phyloP scores from a whole-genome alignment of 352 stramenopile genomes.

The Phytopythium litorale region DNA sequence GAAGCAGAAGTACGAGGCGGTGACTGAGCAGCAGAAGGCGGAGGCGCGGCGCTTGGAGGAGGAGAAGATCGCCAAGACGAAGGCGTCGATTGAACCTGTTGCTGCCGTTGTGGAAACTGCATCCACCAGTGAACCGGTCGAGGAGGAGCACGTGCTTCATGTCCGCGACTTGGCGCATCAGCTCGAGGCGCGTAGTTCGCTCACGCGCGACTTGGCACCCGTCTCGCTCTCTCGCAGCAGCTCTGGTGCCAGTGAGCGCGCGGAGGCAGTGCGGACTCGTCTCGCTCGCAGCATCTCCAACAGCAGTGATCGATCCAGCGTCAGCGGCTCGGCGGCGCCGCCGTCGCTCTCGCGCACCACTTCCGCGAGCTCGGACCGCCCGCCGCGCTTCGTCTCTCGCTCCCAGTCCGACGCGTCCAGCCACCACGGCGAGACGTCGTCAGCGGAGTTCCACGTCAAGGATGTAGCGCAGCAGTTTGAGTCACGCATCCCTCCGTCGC shows the following conservation, averaged over 20 bases:
- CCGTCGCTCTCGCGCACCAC: background rate
- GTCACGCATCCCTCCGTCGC: background rate
- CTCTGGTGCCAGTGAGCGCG: background rate
- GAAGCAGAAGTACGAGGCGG: constrained; percentile 49
- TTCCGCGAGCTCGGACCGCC: constrained; percentile 5
- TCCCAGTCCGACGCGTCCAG: constrained; percentile 4
- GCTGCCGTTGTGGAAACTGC: background rate
- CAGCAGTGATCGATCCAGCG: constrained; percentile 1
- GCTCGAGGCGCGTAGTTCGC: constrained; percentile 3
- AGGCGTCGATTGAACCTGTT: background rate
- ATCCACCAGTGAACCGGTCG: background rate
- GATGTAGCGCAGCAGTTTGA: constrained; percentile 6
- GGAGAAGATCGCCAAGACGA: constrained; percentile 11
- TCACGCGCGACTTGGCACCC: constrained; percentile 1
- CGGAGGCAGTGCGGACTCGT: background rate
- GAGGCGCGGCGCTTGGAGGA: constrained; percentile 15
- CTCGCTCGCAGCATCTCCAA: constrained; percentile 3
- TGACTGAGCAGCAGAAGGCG: constrained; percentile 37
- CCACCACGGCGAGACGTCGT: background rate
- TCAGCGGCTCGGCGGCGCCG: background rate
- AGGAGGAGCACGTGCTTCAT: constrained; percentile 4
- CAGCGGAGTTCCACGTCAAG: constrained; percentile 8
- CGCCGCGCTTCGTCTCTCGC: constrained; percentile 1
- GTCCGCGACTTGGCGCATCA: constrained; percentile 5
- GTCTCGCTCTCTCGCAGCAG: constrained; percentile 6